These are phyloP conservation scores for Kodamaea nitidulidarum DNA, from an alignment of 805 yeast genomes.

Conservation along the genomic window DNA sequence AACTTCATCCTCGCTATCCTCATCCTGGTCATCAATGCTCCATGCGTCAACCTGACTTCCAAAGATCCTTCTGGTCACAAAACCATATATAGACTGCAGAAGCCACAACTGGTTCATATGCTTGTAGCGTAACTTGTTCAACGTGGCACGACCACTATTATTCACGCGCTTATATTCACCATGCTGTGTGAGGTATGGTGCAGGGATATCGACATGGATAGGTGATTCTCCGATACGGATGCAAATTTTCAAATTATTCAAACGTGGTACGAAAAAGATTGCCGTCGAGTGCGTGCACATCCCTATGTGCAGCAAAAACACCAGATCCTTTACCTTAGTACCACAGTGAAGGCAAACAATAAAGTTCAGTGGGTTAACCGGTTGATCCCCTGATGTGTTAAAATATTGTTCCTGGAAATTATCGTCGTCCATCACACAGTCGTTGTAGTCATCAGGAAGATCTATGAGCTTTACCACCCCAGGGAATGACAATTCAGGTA, in stretches of 20 bases:
- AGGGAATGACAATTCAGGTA: slow-evolving; percentile 33
- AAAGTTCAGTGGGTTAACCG: slow-evolving; percentile 15
- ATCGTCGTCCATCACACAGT: slow-evolving; percentile 23
- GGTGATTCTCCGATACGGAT: slow-evolving; percentile 23
- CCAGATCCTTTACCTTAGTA: slow-evolving; percentile 14
- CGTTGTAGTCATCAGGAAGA: slow-evolving; percentile 42
- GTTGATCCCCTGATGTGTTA: slow-evolving; percentile 8
- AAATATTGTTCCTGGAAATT: slow-evolving; percentile 3
- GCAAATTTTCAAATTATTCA: slow-evolving; percentile 23
- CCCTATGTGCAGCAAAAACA: slow-evolving; percentile 22
- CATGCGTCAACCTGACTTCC: slow-evolving; percentile 17
- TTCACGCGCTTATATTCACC: slow-evolving; percentile 67
- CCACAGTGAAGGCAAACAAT: slow-evolving; percentile 38
- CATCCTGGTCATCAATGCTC: slow-evolving; percentile 6
- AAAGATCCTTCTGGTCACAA: slow-evolving; percentile 32
- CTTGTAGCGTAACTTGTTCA: slow-evolving; percentile 51
- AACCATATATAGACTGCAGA: slow-evolving; percentile 53
- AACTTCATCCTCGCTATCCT: slow-evolving; percentile 4
- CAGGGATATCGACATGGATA: slow-evolving; percentile 39
- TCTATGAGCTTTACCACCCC: slow-evolving; percentile 51
- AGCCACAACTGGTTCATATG: slow-evolving; percentile 60
- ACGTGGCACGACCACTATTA: slow-evolving; percentile 52
- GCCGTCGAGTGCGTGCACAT: slow-evolving; percentile 18
- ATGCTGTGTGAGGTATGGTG: slow-evolving; percentile 70
- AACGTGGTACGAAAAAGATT: slow-evolving; percentile 17